A percentile compares a stretch with the other conserved stretches of the same genome.
Evolutionary conservation across 352 stramenopile species (phyloP).

Genomic region (Phytopythium chamaehyphon): DNA sequence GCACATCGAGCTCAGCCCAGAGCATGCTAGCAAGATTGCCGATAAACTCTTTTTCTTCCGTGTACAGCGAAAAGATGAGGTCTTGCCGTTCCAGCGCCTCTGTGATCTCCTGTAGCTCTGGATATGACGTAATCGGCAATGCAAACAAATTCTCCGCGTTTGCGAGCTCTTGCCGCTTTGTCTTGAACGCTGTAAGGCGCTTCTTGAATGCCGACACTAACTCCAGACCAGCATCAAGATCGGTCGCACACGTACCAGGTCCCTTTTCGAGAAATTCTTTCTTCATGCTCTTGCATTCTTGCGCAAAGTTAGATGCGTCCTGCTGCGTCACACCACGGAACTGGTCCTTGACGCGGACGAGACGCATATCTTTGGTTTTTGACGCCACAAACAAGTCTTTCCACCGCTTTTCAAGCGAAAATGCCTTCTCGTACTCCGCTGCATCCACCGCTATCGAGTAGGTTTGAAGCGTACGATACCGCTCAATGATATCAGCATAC

Average conservation of each 20-base stretch:
- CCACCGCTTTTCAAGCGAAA: slow-evolving; percentile 84
- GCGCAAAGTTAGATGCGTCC: slow-evolving; percentile 85
- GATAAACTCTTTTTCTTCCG: slow-evolving; percentile 93
- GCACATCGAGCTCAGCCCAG: slow-evolving; percentile 92
- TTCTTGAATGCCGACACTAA: slow-evolving; percentile 85
- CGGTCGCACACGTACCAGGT: slow-evolving; percentile 73
- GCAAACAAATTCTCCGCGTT: slow-evolving; percentile 95
- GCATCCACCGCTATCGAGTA: slow-evolving; percentile 80
- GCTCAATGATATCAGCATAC: slow-evolving; percentile 91
- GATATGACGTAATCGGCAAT: slow-evolving; percentile 88
- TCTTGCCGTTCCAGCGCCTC: slow-evolving; percentile 87
- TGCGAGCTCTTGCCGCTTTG: slow-evolving; percentile 79
- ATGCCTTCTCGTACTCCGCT: slow-evolving; percentile 59
- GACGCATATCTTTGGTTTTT: slow-evolving; percentile 92
- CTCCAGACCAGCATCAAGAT: slow-evolving; percentile 89
- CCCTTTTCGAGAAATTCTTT: slow-evolving; percentile 84
- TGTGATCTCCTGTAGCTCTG: slow-evolving; percentile 85
- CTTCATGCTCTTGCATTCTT: slow-evolving; percentile 84
- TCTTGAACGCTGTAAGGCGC: slow-evolving; percentile 72
- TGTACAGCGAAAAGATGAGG: slow-evolving; percentile 90
- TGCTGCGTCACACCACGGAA: slow-evolving; percentile 93
- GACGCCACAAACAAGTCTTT: slow-evolving; percentile 68
- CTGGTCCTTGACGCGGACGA: slow-evolving; percentile 93
- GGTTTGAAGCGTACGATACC: slow-evolving; percentile 85
- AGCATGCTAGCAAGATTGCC: slow-evolving; percentile 84